Evolutionary conservation across 768 basidiomycete species (phyloP), one percentile per base, ranked within the genome.

Genomic region (Tricholoma terreum): DNA sequence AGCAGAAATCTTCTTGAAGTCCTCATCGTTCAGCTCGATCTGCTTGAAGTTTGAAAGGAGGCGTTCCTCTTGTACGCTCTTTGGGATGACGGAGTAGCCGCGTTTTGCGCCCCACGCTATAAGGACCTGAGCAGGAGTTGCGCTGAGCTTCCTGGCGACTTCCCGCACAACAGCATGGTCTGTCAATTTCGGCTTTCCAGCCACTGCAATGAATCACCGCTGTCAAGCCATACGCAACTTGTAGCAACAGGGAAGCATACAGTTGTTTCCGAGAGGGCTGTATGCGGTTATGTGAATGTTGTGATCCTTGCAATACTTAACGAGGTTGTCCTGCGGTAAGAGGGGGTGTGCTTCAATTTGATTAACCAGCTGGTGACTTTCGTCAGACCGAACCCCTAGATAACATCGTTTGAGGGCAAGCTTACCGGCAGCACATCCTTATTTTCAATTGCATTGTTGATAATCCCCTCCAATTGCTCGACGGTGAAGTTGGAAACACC

Each of bases 261-360:
- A 65, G 73, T 90, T 92, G 76, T 92, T 89, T 43, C 92, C 92
- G 2, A 94, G 83, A 6, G 91, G 90, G 61, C 81, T 83, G 65
- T 83, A 83, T 0, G 80, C 81, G 6, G 80, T 81, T 30, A 94
- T 70, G 61, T 89, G 84, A 66, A 92, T 90, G 51, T 79, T 80
- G 65, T 89, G 82, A 58, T 79, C 72, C 64, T 85, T 82, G 75
- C 85, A 86, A 74, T 82, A 92, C 36, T 75, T 80, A 52, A 86
- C 77, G 53, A 92, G 81, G 12, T 90, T 85, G 50, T 86, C 82
- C 66, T 94, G 91, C 9, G 81, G 87, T 56, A 90, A 80, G 52
- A 85, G 79, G 12, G 92, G 90, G 77, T 94, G 93, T 19, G 85
- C 84, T 70, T 93, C 91, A 61, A 94, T 75, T 74, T 95, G 92